These are phyloP conservation scores for Rubia peregrina DNA, from an alignment of 305 asterid genomes.

Conservation along the genomic window DNA sequence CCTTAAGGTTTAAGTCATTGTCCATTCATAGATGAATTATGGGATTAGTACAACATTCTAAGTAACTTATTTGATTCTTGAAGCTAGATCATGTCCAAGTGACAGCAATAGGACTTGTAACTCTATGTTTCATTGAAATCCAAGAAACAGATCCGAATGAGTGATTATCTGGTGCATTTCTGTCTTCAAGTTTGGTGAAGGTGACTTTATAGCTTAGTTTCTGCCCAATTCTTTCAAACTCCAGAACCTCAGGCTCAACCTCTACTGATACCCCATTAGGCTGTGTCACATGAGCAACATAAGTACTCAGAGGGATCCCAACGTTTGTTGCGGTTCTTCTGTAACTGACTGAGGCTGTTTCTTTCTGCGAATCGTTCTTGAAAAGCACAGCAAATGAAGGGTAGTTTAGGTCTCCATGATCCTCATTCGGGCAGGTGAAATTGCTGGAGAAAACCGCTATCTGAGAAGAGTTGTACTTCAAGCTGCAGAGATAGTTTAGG, in stretches of 20 bases:
- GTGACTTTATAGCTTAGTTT: conserved; percentile 44
- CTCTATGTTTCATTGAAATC: conserved; percentile 39
- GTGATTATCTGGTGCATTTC: conserved; percentile 23
- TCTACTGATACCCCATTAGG: conserved; percentile 40
- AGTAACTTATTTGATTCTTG: background rate
- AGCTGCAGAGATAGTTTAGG: conserved; percentile 45
- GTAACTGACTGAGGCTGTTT: conserved; percentile 23
- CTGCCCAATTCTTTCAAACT: conserved; percentile 38
- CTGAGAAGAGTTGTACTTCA: conserved; percentile 50
- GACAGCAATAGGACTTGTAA: conserved; percentile 66
- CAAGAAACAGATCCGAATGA: conserved; percentile 59
- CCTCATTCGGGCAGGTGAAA: conserved; percentile 35
- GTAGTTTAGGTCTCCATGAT: conserved; percentile 50
- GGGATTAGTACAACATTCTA: background rate
- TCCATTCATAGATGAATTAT: background rate
- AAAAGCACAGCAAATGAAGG: conserved; percentile 57
- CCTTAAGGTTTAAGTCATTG: background rate
- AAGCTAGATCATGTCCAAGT: conserved; percentile 36
- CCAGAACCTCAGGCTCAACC: conserved; percentile 43
- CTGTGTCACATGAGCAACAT: conserved; percentile 33
- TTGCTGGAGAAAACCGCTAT: conserved; percentile 36
- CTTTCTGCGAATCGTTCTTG: conserved; percentile 10
- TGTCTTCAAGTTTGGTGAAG: conserved; percentile 25
- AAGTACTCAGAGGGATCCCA: conserved; percentile 37
- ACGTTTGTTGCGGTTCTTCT: conserved; percentile 60